Conservation (phyloP, 1,284 basidiomycete species). For the Meira nashicola region DNA sequence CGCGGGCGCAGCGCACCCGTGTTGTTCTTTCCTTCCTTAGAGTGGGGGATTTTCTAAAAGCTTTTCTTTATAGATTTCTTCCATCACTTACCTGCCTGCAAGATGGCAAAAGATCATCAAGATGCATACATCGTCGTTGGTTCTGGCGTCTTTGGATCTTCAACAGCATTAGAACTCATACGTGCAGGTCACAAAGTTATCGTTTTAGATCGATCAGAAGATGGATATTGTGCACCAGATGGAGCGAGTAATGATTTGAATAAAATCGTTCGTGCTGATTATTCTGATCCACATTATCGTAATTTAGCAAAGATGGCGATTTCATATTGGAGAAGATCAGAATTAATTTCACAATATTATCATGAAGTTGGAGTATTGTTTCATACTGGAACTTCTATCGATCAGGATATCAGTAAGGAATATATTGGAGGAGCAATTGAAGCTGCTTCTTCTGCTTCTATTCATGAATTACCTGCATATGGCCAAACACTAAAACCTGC, state of each 20-base stretch:
- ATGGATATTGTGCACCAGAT: constrained; percentile 61
- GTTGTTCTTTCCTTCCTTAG: too few relatives aligned
- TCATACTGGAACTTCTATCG: constrained; percentile 14
- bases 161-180: constrained; percentile 73
- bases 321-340: constrained; percentile 61
- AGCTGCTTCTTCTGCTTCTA: not conserved
- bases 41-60: too few relatives aligned
- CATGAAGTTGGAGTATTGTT: constrained; percentile 47
- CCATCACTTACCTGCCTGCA: too few relatives aligned
- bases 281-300: constrained; percentile 59
- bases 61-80: too few relatives aligned
- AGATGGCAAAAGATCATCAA: too few relatives aligned
- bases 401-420: constrained; percentile 16
- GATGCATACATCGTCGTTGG: constrained; percentile 63
- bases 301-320: constrained; percentile 70
- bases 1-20: too few relatives aligned
- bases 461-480: constrained; percentile 13
- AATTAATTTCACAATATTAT: constrained; percentile 23
- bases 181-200: constrained; percentile 66
- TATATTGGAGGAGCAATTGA: constrained; percentile 23
- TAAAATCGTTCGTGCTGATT: constrained; percentile 61
- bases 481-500: not conserved
- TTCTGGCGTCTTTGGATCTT: constrained; percentile 80
- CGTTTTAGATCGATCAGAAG: constrained; percentile 57
- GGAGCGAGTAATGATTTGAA: constrained; percentile 80